These are phyloP conservation scores for Silene coronaria DNA, from an alignment of 179 eudicot species.

Conservation along the genomic window DNA sequence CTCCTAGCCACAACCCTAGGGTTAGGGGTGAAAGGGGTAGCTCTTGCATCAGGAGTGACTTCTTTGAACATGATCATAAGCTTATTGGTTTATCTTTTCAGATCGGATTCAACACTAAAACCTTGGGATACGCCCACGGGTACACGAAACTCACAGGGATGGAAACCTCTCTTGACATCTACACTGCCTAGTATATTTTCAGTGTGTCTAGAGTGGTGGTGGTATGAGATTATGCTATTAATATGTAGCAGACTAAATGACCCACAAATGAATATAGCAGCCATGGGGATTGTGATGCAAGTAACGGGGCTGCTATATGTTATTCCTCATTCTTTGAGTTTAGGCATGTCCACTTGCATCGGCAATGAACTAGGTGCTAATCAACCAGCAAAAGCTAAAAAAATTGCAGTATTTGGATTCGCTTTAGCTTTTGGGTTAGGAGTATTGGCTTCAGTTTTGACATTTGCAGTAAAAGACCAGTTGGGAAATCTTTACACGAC, in stretches of 20 bases:
- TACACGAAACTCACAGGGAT: background rate
- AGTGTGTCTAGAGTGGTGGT: conserved; percentile 23
- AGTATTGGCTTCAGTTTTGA: conserved; percentile 11
- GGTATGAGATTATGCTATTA: conserved; percentile 21
- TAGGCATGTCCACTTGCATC: conserved; percentile 14
- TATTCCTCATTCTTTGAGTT: conserved; percentile 18
- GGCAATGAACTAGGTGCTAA: conserved; percentile 18
- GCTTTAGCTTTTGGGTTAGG: conserved; percentile 5
- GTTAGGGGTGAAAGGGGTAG: conserved; percentile 21
- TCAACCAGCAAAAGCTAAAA: conserved; percentile 16
- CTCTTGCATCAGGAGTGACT: conserved; percentile 9
- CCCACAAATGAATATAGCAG: conserved; percentile 16
- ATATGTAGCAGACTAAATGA: conserved; percentile 13
- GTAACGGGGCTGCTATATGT: conserved; percentile 18
- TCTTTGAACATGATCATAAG: conserved; percentile 18
- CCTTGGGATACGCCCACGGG: conserved; percentile 12
- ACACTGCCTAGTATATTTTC: conserved; percentile 15
- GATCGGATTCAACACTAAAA: conserved; percentile 1
- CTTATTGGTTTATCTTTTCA: conserved; percentile 17
- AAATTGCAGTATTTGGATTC: conserved; percentile 7
- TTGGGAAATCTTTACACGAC: conserved; percentile 12
- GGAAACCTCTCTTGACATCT: conserved; percentile 14
- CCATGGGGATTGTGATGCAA: conserved; percentile 23
- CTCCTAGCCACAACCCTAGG: background rate
- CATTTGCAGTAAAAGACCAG: conserved; percentile 6